A percentile compares a stretch with the other conserved stretches of the same genome.
These are phyloP conservation scores for Talaromyces sp. DNA, from an alignment of 2,329 filamentous ascomycete genomes.

Conservation along the genomic window DNA sequence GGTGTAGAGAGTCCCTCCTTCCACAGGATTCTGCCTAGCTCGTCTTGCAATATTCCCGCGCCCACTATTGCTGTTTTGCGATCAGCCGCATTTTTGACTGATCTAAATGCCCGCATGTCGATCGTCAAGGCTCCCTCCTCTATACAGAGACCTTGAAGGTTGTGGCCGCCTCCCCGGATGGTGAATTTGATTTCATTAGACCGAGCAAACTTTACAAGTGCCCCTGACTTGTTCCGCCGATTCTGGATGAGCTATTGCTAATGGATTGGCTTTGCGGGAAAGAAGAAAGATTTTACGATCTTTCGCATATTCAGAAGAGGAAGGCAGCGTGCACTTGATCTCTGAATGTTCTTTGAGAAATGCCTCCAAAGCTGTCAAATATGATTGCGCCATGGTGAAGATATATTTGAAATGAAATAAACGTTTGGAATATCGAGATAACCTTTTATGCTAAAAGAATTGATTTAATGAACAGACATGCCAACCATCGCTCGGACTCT, in stretches of 20 bases:
- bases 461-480: not conserved
- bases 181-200: conserved; percentile 27
- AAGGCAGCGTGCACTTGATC: conserved; percentile 16
- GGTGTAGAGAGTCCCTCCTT: conserved; percentile 33
- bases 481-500: not conserved
- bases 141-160: conserved; percentile 35
- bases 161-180: conserved; percentile 39
- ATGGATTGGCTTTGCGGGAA: conserved; percentile 14
- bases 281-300: conserved; percentile 7
- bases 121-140: conserved; percentile 35
- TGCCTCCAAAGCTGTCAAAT: not conserved
- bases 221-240: conserved; percentile 28
- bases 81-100: conserved; percentile 30
- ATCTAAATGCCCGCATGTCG: conserved; percentile 40
- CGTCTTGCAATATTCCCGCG: conserved; percentile 36
- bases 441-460: not conserved
- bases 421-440: not conserved
- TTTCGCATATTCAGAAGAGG: conserved; percentile 10
- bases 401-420: not conserved
- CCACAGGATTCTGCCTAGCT: conserved; percentile 30
- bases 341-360: conserved; percentile 11
- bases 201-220: conserved; percentile 24
- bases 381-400: conserved; percentile 7
- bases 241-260: conserved; percentile 29
- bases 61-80: conserved; percentile 36